Evolutionary conservation across 306 rosid genomes (phyloP).

Genomic region (Prunus dulcis): DNA sequence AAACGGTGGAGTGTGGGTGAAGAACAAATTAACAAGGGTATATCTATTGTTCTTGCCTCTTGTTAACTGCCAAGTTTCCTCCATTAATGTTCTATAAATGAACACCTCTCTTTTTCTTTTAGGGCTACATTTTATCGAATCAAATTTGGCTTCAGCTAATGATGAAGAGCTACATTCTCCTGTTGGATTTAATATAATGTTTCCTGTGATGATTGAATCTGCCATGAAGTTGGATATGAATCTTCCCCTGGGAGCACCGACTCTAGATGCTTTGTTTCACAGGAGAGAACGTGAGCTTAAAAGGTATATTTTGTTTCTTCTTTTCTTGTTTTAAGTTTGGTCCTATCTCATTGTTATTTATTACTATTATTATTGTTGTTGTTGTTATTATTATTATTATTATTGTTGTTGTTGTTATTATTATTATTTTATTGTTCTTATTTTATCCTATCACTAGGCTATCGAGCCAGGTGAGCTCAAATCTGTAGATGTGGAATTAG

Average conservation of each 20-base stretch:
- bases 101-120: constrained; percentile 26
- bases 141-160: constrained; percentile 55
- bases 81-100: constrained; percentile 8
- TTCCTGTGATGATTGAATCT: constrained; percentile 59
- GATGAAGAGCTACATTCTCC: constrained; percentile 66
- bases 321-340: not conserved
- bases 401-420: too few relatives aligned
- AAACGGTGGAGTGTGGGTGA: constrained; percentile 67
- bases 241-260: constrained; percentile 38
- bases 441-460: not conserved
- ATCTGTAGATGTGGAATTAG: not conserved
- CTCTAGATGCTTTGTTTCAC: constrained; percentile 44
- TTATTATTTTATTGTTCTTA: too few relatives aligned
- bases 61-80: not conserved
- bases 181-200: constrained; percentile 66
- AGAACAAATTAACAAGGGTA: constrained; percentile 62
- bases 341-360: not conserved
- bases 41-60: not conserved
- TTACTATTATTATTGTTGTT: not conserved
- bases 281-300: constrained; percentile 56
- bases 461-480: not conserved
- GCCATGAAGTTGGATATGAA: constrained; percentile 54
- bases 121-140: constrained; percentile 71
- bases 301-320: constrained; percentile 30
- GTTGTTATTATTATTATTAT: too few relatives aligned